Base-by-base conservation (phyloP, 2,329 filamentous ascomycete species). In the Neofusicoccum sp. region DNA sequence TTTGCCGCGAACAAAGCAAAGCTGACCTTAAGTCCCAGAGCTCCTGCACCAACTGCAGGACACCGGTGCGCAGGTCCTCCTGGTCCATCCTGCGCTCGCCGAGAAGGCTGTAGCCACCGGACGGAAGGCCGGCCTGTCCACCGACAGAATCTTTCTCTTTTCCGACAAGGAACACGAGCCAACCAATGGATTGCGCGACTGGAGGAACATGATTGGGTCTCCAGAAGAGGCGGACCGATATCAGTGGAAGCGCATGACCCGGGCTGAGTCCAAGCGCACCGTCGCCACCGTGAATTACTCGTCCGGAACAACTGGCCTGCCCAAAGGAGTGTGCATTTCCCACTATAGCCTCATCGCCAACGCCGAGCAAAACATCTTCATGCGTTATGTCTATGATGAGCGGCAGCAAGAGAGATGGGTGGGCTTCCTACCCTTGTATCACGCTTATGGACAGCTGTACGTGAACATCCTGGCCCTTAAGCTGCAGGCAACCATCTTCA, bases 311-410 rank as follows among this genome's bases (percentile, higher is more conserved):
- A 96, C 91, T 0, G 91, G 91, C 4, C 80, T 91, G 4, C 90
- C 91, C 7, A 96, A 96, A 72, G 91, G 91, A 8, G 91, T 95
- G 8, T 86, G 89, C 74, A 89, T 95, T 64, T 85, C 86, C n/a
- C 91, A 96, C 73, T 78, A 80, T 62, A 89, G 90, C 65, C 90
- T 91, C 68, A 83, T 92, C 41, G 82, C 89, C 63, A 93, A 93
- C 69, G 82, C 85, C 65, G 68, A 78, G n/a, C 86, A 89, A 62
- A 83, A 85, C 14, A 78, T 82, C 14, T 76, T 79, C 65, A 72
- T 85, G 24, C 66, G 70, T 2, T 66, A 75, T 9, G 71, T 80
- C 24, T 71, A 80, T 16, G 77, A 80, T 0, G n/a, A 40, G 20
- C 34, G 45, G 36, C 81, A 80, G 65, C 74, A 79, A 48, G 72